Evolutionary conservation across 2,329 filamentous ascomycete species (phyloP).

Genomic region (Teratosphaeria destructans): DNA sequence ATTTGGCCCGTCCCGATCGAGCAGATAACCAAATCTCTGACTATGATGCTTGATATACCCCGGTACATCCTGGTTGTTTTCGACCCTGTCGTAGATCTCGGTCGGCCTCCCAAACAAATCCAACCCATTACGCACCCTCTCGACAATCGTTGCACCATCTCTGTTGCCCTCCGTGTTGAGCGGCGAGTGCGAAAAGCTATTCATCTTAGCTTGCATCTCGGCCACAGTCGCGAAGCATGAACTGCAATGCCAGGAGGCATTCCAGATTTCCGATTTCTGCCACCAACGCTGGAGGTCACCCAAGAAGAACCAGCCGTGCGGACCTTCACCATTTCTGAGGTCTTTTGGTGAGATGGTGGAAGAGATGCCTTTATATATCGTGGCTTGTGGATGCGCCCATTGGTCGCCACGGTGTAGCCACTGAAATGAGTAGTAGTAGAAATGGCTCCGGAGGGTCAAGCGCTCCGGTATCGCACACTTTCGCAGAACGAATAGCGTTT

Average conservation of each 20-base stretch:
- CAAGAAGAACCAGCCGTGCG: conserved; percentile 15
- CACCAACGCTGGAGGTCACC: conserved; percentile 13
- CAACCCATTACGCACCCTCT: conserved; percentile 40
- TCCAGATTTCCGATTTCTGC: conserved; percentile 37
- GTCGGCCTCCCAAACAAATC: conserved; percentile 45
- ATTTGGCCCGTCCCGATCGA: conserved; percentile 31
- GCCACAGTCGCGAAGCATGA: conserved; percentile 49
- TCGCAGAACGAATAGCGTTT: conserved; percentile 14
- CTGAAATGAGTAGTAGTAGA: conserved; percentile 24
- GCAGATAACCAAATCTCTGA: conserved; percentile 29
- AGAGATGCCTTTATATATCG: conserved; percentile 39
- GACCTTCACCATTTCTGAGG: conserved; percentile 40
- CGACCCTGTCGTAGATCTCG: conserved; percentile 40
- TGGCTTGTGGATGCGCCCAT: conserved; percentile 53
- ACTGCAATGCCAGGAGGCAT: conserved; percentile 53
- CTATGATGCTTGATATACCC: conserved; percentile 29
- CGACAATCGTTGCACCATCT: conserved; percentile 40
- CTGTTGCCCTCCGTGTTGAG: conserved; percentile 43
- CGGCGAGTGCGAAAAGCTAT: conserved; percentile 45
- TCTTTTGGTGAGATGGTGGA: conserved; percentile 44
- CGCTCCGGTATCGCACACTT: conserved; percentile 18
- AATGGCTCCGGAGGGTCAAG: conserved; percentile 17
- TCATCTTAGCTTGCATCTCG: conserved; percentile 47
- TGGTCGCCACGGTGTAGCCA: conserved; percentile 24
- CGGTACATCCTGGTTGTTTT: conserved; percentile 45